phyloP scores from a whole-genome alignment of 176 grass and related monocot species.

The Oryza rufipogon region DNA sequence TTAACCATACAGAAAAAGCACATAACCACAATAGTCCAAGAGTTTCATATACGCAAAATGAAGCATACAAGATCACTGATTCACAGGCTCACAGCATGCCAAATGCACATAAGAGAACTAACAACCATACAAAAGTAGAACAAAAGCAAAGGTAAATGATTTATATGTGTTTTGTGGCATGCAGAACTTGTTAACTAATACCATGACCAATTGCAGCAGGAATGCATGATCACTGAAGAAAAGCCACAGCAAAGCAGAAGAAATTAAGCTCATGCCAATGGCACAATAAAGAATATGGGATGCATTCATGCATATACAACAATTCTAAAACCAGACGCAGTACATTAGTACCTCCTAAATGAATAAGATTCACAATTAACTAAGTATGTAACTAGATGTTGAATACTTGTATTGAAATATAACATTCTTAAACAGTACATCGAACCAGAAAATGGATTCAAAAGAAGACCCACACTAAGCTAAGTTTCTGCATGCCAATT shows the following conservation, averaged over 20 bases:
- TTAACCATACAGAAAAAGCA: slow-evolving; percentile 7
- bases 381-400: background rate
- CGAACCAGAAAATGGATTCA: slow-evolving; percentile 10
- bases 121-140: background rate
- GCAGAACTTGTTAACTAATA: slow-evolving; percentile 5
- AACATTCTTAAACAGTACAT: slow-evolving; percentile 26
- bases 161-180: background rate
- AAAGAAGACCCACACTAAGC: slow-evolving; percentile 8
- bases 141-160: slow-evolving; percentile 10
- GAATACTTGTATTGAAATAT: slow-evolving; percentile 17
- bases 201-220: background rate
- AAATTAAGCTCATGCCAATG: slow-evolving; percentile 21
- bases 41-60: background rate
- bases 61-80: background rate
- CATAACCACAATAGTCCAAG: background rate
- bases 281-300: slow-evolving; percentile 14
- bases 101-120: background rate
- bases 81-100: background rate
- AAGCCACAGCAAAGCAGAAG: slow-evolving; percentile 11
- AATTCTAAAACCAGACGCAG: slow-evolving; percentile 4
- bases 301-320: background rate
- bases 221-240: background rate
- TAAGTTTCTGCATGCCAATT: slow-evolving; percentile 10
- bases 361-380: background rate
- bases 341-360: background rate